Percentiles rank a stretch among this genome's conserved stretches.
Conservation (phyloP, 1,284 basidiomycete species). For the Cryptococcus amylolentus region DNA sequence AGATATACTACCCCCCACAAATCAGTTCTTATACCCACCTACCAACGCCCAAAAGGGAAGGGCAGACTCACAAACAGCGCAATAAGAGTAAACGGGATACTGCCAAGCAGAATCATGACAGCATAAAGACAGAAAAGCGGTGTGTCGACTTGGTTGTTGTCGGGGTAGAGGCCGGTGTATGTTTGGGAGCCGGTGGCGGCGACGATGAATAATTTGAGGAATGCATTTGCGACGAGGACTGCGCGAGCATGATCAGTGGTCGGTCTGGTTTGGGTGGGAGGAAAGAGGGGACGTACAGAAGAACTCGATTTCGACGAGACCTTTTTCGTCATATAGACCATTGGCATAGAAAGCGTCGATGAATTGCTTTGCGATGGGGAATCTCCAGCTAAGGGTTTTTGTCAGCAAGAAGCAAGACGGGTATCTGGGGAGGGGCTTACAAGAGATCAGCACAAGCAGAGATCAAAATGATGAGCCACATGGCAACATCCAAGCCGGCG, state of each 20-base stretch:
- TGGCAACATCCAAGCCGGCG: constrained; percentile 24
- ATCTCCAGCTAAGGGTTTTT: constrained; percentile 8
- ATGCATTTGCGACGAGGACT: constrained; percentile 27
- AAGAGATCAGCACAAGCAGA: constrained; percentile 26
- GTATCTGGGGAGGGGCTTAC: constrained; percentile 14
- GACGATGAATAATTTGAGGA: constrained; percentile 36
- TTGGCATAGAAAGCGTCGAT: constrained; percentile 16
- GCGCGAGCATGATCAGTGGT: background rate
- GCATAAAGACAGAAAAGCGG: constrained; percentile 34
- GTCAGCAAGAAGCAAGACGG: background rate
- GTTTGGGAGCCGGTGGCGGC: constrained; percentile 28
- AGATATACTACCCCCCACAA: constrained; percentile 9
- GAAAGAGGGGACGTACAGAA: constrained; percentile 16
- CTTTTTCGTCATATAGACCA: constrained; percentile 19
- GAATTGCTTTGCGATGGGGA: constrained; percentile 12
- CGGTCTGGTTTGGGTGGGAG: background rate
- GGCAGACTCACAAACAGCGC: background rate
- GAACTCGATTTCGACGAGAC: constrained; percentile 20
- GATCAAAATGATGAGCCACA: constrained; percentile 27
- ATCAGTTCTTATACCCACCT: background rate
- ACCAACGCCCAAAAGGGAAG: background rate
- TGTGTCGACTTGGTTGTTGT: constrained; percentile 25
- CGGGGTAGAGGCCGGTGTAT: constrained; percentile 26
- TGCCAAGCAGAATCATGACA: constrained; percentile 23
- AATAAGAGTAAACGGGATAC: constrained; percentile 21